Evolutionary conservation across 2,329 filamentous ascomycete genomes (phyloP).

Genomic region (Penicillium sp.): DNA sequence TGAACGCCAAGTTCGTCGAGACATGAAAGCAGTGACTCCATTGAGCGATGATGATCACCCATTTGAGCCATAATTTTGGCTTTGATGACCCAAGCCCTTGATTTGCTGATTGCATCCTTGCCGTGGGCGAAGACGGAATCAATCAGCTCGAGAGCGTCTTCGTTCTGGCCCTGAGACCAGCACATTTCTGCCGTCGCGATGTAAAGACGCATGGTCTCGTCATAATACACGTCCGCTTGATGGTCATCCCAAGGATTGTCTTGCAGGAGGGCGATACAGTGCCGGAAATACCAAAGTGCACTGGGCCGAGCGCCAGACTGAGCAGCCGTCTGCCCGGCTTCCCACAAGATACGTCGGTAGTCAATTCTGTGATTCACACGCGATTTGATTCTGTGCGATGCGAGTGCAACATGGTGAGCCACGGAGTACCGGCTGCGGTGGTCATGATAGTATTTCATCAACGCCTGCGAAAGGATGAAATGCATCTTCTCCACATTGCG

Average conservation of each 20-base stretch:
- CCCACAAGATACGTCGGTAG: conserved; percentile 74
- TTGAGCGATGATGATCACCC: conserved; percentile 69
- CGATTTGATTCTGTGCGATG: conserved; percentile 70
- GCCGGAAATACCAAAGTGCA: conserved; percentile 76
- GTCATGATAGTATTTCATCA: conserved; percentile 71
- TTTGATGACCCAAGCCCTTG: conserved; percentile 78
- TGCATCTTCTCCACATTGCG: conserved; percentile 76
- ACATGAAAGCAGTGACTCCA: conserved; percentile 69
- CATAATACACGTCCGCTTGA: conserved; percentile 72
- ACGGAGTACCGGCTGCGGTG: conserved; percentile 67
- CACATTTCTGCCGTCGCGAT: conserved; percentile 80
- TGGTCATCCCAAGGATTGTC: conserved; percentile 72
- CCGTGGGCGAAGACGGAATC: conserved; percentile 68
- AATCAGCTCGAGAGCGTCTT: conserved; percentile 67
- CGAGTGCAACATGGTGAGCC: conserved; percentile 78
- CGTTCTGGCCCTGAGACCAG: conserved; percentile 71
- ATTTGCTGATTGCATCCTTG: conserved; percentile 72
- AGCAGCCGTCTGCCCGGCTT: conserved; percentile 73
- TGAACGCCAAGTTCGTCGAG: conserved; percentile 67
- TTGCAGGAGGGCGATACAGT: conserved; percentile 77
- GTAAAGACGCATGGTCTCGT: conserved; percentile 79
- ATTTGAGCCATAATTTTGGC: conserved; percentile 74
- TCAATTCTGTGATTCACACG: conserved; percentile 60
- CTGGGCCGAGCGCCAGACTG: conserved; percentile 82
- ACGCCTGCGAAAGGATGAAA: conserved; percentile 78